A percentile compares a stretch with the other conserved stretches of the same genome.
Conservation (phyloP, 495 filamentous ascomycete genomes). For the Usnea hakonensis region DNA sequence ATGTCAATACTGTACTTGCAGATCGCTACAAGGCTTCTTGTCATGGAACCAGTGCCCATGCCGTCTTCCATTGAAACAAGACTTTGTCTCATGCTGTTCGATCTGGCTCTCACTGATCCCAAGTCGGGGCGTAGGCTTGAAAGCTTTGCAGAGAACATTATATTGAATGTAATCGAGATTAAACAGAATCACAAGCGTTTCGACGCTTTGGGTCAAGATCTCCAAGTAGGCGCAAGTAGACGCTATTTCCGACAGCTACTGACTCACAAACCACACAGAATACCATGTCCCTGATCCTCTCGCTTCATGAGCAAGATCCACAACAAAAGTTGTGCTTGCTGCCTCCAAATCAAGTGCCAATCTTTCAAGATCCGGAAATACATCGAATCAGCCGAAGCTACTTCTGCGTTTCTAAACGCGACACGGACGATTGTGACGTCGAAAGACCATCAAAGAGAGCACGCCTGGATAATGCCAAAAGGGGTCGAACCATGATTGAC, state of each 20-base stretch:
- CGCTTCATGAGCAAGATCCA: neutral
- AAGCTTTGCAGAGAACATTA: neutral
- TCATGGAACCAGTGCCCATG: neutral
- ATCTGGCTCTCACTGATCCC: neutral
- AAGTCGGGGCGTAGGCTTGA: neutral
- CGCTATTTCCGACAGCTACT: neutral
- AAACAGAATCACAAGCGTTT: slow-evolving; percentile 10
- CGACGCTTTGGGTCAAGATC: slow-evolving; percentile 18
- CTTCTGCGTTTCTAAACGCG: slow-evolving; percentile 1
- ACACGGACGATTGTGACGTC: slow-evolving; percentile 11
- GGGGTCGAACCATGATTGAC: neutral
- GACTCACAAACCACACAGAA: slow-evolving; percentile 1
- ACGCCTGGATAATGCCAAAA: neutral
- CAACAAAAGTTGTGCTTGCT: neutral
- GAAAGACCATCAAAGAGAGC: slow-evolving; percentile 16
- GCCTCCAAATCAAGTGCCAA: neutral
- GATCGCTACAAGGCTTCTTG: neutral
- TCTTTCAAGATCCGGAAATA: slow-evolving; percentile 13
- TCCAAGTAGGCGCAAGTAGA: slow-evolving; percentile 20
- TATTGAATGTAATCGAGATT: slow-evolving; percentile 13
- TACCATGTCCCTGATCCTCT: slow-evolving; percentile 2
- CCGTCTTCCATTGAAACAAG: neutral
- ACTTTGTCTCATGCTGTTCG: slow-evolving; percentile 11
- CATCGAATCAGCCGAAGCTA: slow-evolving; percentile 11
- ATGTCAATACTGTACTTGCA: neutral